A percentile compares a stretch with the other conserved stretches of the same genome.
Conservation (phyloP, 1,284 basidiomycete species). For the Fomes fomentarius region DNA sequence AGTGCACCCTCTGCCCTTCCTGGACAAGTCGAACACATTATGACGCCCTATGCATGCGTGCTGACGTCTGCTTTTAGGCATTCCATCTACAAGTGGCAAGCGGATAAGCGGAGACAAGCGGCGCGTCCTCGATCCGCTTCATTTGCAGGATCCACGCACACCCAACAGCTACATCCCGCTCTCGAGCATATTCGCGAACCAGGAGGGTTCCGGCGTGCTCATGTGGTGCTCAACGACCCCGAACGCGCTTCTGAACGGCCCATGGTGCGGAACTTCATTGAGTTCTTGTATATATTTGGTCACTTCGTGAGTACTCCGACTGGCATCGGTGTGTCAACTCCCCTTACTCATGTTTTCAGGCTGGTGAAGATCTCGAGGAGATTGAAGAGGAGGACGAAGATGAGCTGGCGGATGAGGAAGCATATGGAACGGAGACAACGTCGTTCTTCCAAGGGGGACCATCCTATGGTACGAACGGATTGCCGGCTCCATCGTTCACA, state of each 20-base stretch:
- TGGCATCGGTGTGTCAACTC: background rate
- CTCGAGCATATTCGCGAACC: conserved; percentile 93
- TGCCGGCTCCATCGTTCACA: conserved; percentile 13
- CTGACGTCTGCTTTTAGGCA: conserved; percentile 54
- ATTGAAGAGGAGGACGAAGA: conserved; percentile 68
- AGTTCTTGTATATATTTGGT: conserved; percentile 91
- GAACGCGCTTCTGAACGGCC: conserved; percentile 66
- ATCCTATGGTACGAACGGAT: conserved; percentile 12
- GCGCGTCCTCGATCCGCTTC: conserved; percentile 71
- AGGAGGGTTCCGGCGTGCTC: conserved; percentile 91
- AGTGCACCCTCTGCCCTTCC: background rate
- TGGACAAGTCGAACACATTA: background rate
- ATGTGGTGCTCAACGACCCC: conserved; percentile 71
- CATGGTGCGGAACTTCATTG: conserved; percentile 84
- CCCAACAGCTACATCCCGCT: conserved; percentile 60
- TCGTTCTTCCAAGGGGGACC: conserved; percentile 13
- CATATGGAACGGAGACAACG: conserved; percentile 18
- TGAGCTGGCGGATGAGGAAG: conserved; percentile 41
- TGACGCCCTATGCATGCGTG: background rate
- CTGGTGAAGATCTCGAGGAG: conserved; percentile 94
- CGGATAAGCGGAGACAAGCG: conserved; percentile 65
- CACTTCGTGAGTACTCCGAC: conserved; percentile 89
- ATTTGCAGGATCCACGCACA: conserved; percentile 59
- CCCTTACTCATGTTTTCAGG: too few relatives aligned
- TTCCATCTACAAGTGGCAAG: conserved; percentile 92